These are phyloP conservation scores for Bolboschoenus planiculmis DNA, from an alignment of 176 grass and related monocot species.

Conservation along the genomic window DNA sequence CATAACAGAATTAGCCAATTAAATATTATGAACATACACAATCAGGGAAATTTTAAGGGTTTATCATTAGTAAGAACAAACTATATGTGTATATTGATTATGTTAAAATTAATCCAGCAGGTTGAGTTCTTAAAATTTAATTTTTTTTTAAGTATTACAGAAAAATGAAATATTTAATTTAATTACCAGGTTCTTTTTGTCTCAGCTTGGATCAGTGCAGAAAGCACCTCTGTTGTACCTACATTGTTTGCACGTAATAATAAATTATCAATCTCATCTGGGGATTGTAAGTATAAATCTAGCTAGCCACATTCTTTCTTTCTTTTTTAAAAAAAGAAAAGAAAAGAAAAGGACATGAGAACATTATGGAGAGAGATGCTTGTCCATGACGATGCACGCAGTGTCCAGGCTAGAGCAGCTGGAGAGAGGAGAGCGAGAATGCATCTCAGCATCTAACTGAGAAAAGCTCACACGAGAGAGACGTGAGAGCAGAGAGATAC, in stretches of 20 bases:
- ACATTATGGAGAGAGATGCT: neutral
- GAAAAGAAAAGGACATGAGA: neutral
- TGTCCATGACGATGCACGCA: neutral
- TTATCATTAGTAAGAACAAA: neutral
- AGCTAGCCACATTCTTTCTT: too few species aligned
- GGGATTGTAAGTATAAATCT: too few species aligned
- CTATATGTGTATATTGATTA: neutral
- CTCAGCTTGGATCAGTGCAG: neutral
- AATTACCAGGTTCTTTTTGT: neutral
- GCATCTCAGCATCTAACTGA: neutral
- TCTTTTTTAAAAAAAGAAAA: too few species aligned
- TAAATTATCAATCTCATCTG: neutral
- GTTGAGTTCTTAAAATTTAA: neutral
- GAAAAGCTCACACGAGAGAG: constrained; percentile 8
- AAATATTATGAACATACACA: too few species aligned
- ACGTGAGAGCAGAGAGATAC: constrained; percentile 28
- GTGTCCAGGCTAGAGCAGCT: neutral
- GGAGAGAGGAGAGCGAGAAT: neutral
- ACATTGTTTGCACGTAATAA: neutral
- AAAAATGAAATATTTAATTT: neutral
- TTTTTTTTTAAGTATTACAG: neutral
- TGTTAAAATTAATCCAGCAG: neutral
- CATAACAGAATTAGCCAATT: too few species aligned
- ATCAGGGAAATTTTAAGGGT: too few species aligned
- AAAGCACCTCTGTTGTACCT: neutral